Base-by-base conservation (phyloP, 1,139 yeast species). In the Insectozyma bohioensis region DNA sequence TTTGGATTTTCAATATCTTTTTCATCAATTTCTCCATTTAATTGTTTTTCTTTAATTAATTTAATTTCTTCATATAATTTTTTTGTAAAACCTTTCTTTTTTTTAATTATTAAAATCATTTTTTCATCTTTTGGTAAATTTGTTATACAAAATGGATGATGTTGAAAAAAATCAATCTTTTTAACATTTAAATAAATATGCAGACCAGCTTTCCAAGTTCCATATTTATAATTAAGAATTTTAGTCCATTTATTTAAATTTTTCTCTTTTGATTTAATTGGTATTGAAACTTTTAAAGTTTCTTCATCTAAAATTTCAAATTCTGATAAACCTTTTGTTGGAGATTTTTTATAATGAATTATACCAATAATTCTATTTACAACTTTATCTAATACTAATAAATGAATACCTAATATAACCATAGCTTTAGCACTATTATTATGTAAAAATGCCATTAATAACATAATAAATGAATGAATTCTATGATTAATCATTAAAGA, bases 191-290 rank as follows among this genome's bases (percentile, higher is more conserved):
- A 51, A 30, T 55, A 61, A 4, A 69, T 56, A 45, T 72, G 75
- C 45, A 67, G 75, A 2, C 78, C 78, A 0, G 76, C 62, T 34
- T 60, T 59, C 78, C 78, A 72, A 12, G 58, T 54, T 18, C 71
- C 61, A 20, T 59, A 47, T 16, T 56, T 54, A 11, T 75, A 75
- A 27, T 68, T 45, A 30, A 62, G 45, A 9, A 35, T 36, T 33
- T 46, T 45, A 43, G 52, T 63, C 71, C 69, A 66, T 29, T 45
- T 47, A 19, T 45, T 42, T 12, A 45, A 41, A 6, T 46, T 37
- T 12, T 42, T 48, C 1, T 56, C 45, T 29, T 46, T 42, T 2
- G 49, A 35, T 11, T 47, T 54, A 4, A 66, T 40, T 1, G 70
- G 69, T 13, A 72, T 56, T 1, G 64, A 52, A 2, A 68, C 63